Evolutionary conservation across 169 alveolate genomes (phyloP).

Genomic region (Plasmodium coatneyi): DNA sequence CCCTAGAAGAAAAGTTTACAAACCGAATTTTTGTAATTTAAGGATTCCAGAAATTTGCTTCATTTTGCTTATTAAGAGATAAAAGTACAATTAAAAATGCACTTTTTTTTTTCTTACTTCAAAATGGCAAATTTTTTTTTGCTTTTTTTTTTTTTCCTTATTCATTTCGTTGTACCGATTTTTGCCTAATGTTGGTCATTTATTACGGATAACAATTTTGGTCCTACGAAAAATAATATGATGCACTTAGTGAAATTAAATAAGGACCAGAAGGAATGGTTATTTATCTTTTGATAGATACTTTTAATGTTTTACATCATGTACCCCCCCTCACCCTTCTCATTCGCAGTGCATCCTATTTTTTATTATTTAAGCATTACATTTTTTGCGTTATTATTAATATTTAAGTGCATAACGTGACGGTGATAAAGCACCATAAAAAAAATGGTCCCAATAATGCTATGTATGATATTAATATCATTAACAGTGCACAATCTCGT

Average conservation of each 20-base stretch:
- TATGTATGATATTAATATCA: neutral
- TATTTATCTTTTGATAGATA: neutral
- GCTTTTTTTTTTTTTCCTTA: no score
- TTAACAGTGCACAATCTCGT: neutral
- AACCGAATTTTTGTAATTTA: no score
- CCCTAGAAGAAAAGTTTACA: no score
- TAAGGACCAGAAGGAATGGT: neutral
- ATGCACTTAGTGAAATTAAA: neutral
- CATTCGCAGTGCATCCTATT: neutral
- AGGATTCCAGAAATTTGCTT: no score
- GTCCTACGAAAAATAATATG: no score
- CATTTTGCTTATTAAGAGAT: no score
- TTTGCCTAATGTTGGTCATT: no score
- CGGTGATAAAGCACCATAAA: neutral
- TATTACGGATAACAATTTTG: neutral
- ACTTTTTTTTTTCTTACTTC: no score
- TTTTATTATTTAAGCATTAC: neutral
- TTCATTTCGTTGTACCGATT: no score
- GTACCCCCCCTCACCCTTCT: neutral
- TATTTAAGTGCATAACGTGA: neutral
- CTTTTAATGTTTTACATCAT: neutral
- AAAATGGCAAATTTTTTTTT: no score
- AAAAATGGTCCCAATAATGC: neutral
- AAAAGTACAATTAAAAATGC: no score
- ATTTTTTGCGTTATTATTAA: neutral